Percentiles rank a stretch among this genome's conserved stretches.
phyloP scores from a whole-genome alignment of 495 filamentous ascomycete genomes.

The Penicillium robsamsonii region DNA sequence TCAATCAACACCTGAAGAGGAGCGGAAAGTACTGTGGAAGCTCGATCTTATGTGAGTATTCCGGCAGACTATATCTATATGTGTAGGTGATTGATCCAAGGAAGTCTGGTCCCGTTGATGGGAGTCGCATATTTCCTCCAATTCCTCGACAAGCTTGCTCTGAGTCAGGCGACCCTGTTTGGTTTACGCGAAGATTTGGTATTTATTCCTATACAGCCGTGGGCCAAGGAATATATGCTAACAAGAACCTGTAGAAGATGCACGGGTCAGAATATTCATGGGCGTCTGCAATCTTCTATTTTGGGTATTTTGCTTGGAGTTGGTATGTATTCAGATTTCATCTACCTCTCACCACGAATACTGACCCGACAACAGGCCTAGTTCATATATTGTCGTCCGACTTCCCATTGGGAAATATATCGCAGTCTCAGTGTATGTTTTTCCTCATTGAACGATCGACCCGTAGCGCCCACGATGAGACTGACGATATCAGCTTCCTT shows the following conservation, averaged over 20 bases:
- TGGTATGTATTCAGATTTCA: slow-evolving; percentile 16
- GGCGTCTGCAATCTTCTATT: slow-evolving; percentile 50
- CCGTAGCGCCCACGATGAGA: background rate
- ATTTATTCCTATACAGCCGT: background rate
- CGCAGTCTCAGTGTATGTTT: slow-evolving; percentile 35
- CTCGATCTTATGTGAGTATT: slow-evolving; percentile 31
- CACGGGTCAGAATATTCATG: slow-evolving; percentile 47
- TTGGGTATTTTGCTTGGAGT: slow-evolving; percentile 52
- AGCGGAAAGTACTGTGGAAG: slow-evolving; percentile 30
- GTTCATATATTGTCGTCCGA: slow-evolving; percentile 53
- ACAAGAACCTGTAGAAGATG: slow-evolving; percentile 27
- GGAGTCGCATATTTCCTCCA: slow-evolving; percentile 39
- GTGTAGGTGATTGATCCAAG: background rate
- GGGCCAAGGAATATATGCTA: background rate
- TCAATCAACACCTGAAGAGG: slow-evolving; percentile 27
- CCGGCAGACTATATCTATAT: background rate
- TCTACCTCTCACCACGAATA: background rate
- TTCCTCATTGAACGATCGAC: background rate
- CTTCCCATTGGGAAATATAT: slow-evolving; percentile 55
- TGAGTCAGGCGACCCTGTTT: slow-evolving; percentile 53
- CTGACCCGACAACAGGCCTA: slow-evolving; percentile 26
- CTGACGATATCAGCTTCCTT: slow-evolving; percentile 29
- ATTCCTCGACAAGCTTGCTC: slow-evolving; percentile 55
- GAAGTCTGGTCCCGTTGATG: slow-evolving; percentile 46
- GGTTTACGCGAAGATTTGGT: slow-evolving; percentile 41